These are phyloP conservation scores for Aspergillus terreus DNA, from an alignment of 2,329 filamentous ascomycete genomes.

Conservation along the genomic window DNA sequence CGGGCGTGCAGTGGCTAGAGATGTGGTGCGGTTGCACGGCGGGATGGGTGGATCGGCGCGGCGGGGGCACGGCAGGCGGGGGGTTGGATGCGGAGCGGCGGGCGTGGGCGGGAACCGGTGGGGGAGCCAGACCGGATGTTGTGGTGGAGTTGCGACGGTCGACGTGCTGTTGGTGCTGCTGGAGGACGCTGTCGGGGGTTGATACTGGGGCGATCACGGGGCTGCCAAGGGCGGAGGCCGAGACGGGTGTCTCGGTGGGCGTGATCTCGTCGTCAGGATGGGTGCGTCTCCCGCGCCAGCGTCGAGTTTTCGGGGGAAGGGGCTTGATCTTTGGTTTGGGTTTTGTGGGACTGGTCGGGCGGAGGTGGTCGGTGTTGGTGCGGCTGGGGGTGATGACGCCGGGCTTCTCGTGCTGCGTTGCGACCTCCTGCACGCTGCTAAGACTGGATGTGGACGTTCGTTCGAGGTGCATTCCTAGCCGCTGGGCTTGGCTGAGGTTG, in stretches of 20 bases:
- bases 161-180: constrained; percentile 11
- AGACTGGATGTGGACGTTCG: constrained; percentile 67
- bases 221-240: constrained; percentile 1
- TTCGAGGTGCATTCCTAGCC: constrained; percentile 67
- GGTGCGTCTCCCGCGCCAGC: constrained; percentile 38
- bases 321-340: constrained; percentile 34
- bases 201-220: constrained; percentile 1
- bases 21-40: constrained; percentile 16
- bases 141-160: constrained; percentile 23
- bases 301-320: constrained; percentile 41
- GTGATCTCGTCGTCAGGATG: constrained; percentile 31
- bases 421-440: constrained; percentile 75
- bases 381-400: constrained; percentile 77
- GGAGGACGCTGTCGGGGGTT: neutral
- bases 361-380: constrained; percentile 28
- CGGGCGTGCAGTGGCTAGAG: constrained; percentile 25
- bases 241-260: constrained; percentile 23
- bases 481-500: constrained; percentile 23
- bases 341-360: constrained; percentile 14
- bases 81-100: constrained; percentile 33
- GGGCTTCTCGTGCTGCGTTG: constrained; percentile 75
- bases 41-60: constrained; percentile 34
- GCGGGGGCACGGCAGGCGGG: constrained; percentile 41
- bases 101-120: constrained; percentile 19
- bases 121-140: constrained; percentile 21